These are phyloP conservation scores for Alternaria longipes DNA, from an alignment of 2,329 filamentous ascomycete genomes.

Conservation along the genomic window DNA sequence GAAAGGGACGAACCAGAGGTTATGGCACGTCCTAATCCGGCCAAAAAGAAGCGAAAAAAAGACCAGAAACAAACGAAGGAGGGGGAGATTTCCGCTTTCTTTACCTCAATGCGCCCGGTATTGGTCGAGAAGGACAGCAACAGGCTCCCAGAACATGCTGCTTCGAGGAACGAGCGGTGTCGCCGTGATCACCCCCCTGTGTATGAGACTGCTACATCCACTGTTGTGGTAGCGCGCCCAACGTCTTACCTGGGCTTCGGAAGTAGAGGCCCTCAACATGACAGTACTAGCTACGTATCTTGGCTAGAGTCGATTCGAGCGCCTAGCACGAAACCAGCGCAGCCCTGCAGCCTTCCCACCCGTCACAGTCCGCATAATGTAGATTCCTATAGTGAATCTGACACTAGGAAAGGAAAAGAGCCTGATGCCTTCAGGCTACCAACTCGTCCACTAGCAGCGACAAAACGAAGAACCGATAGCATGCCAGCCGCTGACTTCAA, in stretches of 20 bases:
- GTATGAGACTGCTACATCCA: slow-evolving; percentile 32
- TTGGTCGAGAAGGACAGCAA: slow-evolving; percentile 37
- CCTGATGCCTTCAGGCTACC: slow-evolving; percentile 14
- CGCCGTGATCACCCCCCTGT: slow-evolving; percentile 21
- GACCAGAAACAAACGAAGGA: slow-evolving; percentile 45
- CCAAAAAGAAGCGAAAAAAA: slow-evolving; percentile 45
- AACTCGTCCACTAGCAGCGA: slow-evolving; percentile 10
- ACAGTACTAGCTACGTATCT: slow-evolving; percentile 50
- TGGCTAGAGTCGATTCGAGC: slow-evolving; percentile 54
- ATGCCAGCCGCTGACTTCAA: slow-evolving; percentile 20
- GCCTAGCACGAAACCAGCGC: slow-evolving; percentile 26
- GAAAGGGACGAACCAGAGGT: slow-evolving; percentile 40
- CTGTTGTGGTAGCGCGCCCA: slow-evolving; percentile 47
- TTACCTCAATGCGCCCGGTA: slow-evolving; percentile 44
- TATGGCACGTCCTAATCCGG: slow-evolving; percentile 29
- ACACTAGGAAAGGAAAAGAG: slow-evolving; percentile 8
- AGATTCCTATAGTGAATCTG: background rate
- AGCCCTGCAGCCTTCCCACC: background rate
- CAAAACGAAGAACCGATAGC: slow-evolving; percentile 16
- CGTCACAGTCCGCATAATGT: slow-evolving; percentile 16
- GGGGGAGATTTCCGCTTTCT: slow-evolving; percentile 58
- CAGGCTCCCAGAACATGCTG: slow-evolving; percentile 10
- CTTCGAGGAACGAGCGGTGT: slow-evolving; percentile 14
- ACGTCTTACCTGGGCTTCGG: slow-evolving; percentile 51
- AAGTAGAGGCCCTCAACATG: slow-evolving; percentile 42